Evolutionary conservation across 257 asterid genomes (phyloP), one percentile per base, ranked within the genome.

Genomic region (Lantana camara): DNA sequence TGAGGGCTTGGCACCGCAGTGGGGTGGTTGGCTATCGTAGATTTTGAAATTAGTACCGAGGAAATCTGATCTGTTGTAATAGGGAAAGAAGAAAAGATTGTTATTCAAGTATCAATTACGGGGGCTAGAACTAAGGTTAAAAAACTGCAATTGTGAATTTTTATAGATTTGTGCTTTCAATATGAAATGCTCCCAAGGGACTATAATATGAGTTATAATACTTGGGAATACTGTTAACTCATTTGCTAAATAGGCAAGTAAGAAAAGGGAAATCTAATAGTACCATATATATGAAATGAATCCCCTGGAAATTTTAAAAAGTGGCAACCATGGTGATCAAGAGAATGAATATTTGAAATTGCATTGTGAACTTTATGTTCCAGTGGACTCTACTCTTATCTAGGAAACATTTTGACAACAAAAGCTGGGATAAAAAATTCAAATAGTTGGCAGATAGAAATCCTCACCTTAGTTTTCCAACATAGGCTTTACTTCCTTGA

Each of bases 41-140:
- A 93, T 81, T 47, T 84, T 82, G 75, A 90, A 93, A 68, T 87
- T 93, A 29, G 95, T 93, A 14, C 99, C 99, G 4, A 93, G 95
- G 73, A 93, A 93, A 82, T 93, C 95, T 17, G 96, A 90, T 78
- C 99, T 93, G 87, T 45, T 63, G 61, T 64, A 10, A 40, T 2
- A 13, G 56, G 27, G 11, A 58, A 50, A 21, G 29, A 24, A 22
- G 17, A 3, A 37, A 51, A 22, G 37, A 35, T 7, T 23, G 47
- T 7, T 53, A 37, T 21, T 64, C 14, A 9, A 22, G 51, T 51
- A 23, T 19, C 27, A 14, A 53, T 9, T 49, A 49, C 9, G 12
- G 16, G 48, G 16, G 47, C 30, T 32, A 32, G 24, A 24, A 5
- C 9, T 4, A 48, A 21, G n/a, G n/a, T 19, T 16, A 48, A 48